Conservation (phyloP, 148 eudicot species). For the Camellia lanceoleosa region DNA sequence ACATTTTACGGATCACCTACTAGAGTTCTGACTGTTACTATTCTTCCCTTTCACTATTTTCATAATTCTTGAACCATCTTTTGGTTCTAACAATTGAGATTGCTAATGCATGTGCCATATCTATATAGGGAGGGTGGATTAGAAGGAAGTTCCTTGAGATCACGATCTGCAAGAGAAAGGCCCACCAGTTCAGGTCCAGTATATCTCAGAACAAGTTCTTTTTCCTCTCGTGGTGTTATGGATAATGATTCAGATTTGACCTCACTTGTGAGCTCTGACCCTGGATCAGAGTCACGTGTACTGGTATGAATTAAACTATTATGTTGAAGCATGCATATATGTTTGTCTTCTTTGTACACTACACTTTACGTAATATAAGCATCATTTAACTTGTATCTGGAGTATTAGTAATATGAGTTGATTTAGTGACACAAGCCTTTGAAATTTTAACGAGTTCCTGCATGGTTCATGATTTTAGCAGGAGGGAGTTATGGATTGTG, state of each 20-base stretch:
- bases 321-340: background rate
- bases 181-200: background rate
- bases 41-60: background rate
- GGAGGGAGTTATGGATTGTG: slow-evolving; percentile 45
- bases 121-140: slow-evolving; percentile 34
- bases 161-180: slow-evolving; percentile 30
- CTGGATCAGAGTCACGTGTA: slow-evolving; percentile 29
- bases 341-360: background rate
- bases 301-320: slow-evolving; percentile 35
- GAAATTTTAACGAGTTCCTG: background rate
- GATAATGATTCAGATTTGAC: slow-evolving; percentile 17
- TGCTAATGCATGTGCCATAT: background rate
- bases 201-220: slow-evolving; percentile 14
- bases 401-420: background rate
- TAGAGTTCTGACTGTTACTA: background rate
- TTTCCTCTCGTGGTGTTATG: slow-evolving; percentile 25
- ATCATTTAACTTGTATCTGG: background rate
- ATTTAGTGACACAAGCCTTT: background rate
- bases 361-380: background rate
- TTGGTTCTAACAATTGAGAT: background rate
- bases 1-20: background rate
- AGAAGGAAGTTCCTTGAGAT: slow-evolving; percentile 32
- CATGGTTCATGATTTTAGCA: slow-evolving; percentile 25
- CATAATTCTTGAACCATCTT: background rate
- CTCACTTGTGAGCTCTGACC: slow-evolving; percentile 21